Base-by-base conservation (phyloP, 768 basidiomycete genomes). In the Cystofilobasidium capitatum region DNA sequence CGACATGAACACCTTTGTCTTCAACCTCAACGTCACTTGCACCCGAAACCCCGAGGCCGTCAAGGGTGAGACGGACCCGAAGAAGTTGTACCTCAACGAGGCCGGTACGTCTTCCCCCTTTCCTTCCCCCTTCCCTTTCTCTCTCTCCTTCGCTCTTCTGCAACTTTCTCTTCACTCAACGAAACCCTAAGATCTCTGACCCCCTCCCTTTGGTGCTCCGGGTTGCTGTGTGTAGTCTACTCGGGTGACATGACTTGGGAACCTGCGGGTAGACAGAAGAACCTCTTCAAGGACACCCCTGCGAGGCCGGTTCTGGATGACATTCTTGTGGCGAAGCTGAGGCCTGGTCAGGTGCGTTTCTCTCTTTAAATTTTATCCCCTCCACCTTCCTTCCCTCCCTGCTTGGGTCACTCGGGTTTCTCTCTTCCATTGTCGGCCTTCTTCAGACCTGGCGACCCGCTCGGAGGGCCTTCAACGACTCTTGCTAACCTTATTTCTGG, bases 1-100 rank as follows among this genome's bases (percentile, higher is more conserved):
- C 6, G 96, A 97, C 76, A 81, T 85, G 59, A 91, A 98, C 76
- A 97, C 93, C 7, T 78, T 97, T 66, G 90, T 97, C 40, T 98
- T 99, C 77, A 81, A 81, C 33, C 79, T 97, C 36, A 79, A 85
- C 24, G 78, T 88, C 2, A 76, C 79, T 39, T 96, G 88, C 77
- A 82, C 83, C 64, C 84, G 85, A 1, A 82, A 80, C 70, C 81
- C 81, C 65, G 80, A 81, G 44, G 83, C 82, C 22, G 81, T 81
- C 31, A 83, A 81, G 76, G 78, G 77, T 65, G 83, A 81, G 73
- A 80, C 82, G 3, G 81, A 87, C 62, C 84, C 86, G 0, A 75
- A 79, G 24, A 82, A 84, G 71, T 79, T 89, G 24, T 97, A 88
- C 79, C 79, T 80, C 72, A 85, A 91, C 74, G 81, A 87, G 36